phyloP scores from a whole-genome alignment of 2,329 filamentous ascomycete species.

The Paraphoma sp. region DNA sequence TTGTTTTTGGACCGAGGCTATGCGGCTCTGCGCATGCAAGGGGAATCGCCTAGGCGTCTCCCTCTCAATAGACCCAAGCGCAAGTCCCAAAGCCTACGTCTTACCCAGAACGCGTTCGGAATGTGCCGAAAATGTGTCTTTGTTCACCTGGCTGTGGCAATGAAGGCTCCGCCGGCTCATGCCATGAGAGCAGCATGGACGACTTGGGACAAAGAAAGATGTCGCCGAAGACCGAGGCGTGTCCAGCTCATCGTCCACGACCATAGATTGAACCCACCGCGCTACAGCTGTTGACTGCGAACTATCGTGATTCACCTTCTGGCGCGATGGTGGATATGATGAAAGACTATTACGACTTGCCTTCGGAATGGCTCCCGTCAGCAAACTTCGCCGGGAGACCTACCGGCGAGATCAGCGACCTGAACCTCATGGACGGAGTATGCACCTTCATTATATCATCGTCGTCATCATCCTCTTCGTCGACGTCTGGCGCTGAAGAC shows the following conservation, averaged over 20 bases:
- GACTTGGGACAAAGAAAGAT: slow-evolving; percentile 11
- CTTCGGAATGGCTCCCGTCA: slow-evolving; percentile 24
- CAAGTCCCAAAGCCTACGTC: not conserved
- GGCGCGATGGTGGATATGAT: slow-evolving; percentile 12
- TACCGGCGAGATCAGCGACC: slow-evolving; percentile 30
- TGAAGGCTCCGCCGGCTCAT: not conserved
- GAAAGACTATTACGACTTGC: slow-evolving; percentile 31
- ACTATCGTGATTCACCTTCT: not conserved
- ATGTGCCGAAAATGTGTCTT: not conserved
- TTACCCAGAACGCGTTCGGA: not conserved
- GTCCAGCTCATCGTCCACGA: not conserved
- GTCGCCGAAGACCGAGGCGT: not conserved
- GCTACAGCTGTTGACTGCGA: not conserved
- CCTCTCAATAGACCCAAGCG: not conserved
- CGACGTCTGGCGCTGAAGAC: slow-evolving; percentile 19
- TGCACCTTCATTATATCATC: slow-evolving; percentile 15
- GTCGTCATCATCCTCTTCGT: slow-evolving; percentile 6
- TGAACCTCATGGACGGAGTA: slow-evolving; percentile 13
- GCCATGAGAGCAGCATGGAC: not conserved
- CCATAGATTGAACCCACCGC: not conserved
- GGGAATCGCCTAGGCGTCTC: not conserved
- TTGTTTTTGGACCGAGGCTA: not conserved
- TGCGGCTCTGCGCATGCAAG: slow-evolving; percentile 6
- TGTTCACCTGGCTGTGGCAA: not conserved
- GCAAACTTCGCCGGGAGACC: slow-evolving; percentile 33